A percentile compares a stretch with the other conserved stretches of the same genome.
phyloP scores from a whole-genome alignment of 2,329 filamentous ascomycete species.

The Pseudodiploospora longispora region DNA sequence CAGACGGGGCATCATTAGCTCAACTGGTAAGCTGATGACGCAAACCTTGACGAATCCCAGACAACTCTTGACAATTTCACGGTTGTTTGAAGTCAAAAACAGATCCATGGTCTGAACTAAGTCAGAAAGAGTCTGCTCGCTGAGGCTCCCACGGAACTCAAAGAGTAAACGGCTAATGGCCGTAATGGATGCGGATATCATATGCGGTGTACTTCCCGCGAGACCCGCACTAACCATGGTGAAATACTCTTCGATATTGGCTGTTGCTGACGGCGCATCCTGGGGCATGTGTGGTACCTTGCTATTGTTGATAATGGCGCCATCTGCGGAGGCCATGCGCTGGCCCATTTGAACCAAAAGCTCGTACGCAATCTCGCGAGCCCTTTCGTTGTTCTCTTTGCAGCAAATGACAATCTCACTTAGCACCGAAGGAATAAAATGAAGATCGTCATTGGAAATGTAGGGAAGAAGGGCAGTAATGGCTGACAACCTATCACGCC shows the following conservation, averaged over 20 bases:
- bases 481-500: conserved; percentile 77
- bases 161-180: conserved; percentile 89
- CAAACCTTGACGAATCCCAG: conserved; percentile 96
- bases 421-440: conserved; percentile 87
- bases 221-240: conserved; percentile 97
- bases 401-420: conserved; percentile 93
- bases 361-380: conserved; percentile 81
- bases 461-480: conserved; percentile 73
- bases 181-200: conserved; percentile 96
- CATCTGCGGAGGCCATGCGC: conserved; percentile 59
- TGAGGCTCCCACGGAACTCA: conserved; percentile 71
- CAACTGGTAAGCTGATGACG: conserved; percentile 73
- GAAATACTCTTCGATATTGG: conserved; percentile 89
- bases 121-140: conserved; percentile 64
- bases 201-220: conserved; percentile 86
- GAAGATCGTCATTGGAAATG: conserved; percentile 68
- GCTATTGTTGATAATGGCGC: conserved; percentile 71
- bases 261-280: conserved; percentile 67
- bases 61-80: conserved; percentile 91
- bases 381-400: conserved; percentile 96
- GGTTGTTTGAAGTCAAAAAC: conserved; percentile 92
- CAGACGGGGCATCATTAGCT: conserved; percentile 71
- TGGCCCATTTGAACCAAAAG: conserved; percentile 82
- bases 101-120: conserved; percentile 92
- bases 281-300: conserved; percentile 81